These are phyloP conservation scores for Aphanomyces cochlioides DNA, from an alignment of 352 stramenopile genomes.

Conservation along the genomic window DNA sequence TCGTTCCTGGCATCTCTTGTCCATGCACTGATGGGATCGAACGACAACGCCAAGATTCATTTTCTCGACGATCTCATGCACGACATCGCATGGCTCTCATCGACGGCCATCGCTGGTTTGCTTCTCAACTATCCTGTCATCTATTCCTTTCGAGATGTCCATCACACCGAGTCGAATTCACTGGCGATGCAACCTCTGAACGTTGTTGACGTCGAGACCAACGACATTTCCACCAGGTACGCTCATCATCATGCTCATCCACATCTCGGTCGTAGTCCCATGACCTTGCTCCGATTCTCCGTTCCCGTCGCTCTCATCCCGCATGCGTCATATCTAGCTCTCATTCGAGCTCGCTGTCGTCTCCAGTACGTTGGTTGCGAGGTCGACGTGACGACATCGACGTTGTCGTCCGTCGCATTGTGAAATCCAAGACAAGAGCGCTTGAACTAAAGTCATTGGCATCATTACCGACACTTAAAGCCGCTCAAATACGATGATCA, in stretches of 20 bases:
- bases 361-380: not conserved
- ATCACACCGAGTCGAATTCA: not conserved
- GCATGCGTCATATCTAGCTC: not conserved
- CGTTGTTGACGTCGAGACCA: not conserved
- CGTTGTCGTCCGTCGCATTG: constrained; percentile 9
- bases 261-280: too few species aligned
- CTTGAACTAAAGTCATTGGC: too few species aligned
- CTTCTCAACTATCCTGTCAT: constrained; percentile 17
- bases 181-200: constrained; percentile 12
- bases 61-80: too few species aligned
- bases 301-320: too few species aligned
- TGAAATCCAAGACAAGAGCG: not conserved
- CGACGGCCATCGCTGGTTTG: constrained; percentile 4
- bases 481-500: constrained; percentile 98
- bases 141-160: not conserved
- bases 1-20: too few species aligned
- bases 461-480: not conserved
- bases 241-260: not conserved
- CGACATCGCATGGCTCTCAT: not conserved
- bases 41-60: too few species aligned
- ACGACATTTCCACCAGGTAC: not conserved
- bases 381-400: not conserved
- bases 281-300: too few species aligned
- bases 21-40: too few species aligned
- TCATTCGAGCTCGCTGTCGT: not conserved